Conservation (phyloP, 345 rosid species). For the Sonneratia alba region DNA sequence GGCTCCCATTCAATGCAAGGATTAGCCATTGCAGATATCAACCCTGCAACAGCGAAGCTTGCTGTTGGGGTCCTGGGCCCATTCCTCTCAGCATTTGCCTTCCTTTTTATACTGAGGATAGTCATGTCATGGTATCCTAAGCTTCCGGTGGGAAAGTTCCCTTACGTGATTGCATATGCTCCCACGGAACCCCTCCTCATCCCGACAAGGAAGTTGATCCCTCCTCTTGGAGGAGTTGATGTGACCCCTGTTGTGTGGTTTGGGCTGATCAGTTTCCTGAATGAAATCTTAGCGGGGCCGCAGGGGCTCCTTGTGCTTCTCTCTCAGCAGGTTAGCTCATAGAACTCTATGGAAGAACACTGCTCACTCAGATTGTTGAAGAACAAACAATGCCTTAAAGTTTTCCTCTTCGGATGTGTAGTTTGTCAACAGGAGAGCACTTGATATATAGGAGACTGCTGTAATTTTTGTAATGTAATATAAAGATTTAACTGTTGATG, state of each 20-base stretch:
- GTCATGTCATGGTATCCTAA: conserved; percentile 97
- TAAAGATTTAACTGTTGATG: too few species aligned
- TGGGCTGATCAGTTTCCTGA: conserved; percentile 71
- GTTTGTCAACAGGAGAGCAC: not conserved
- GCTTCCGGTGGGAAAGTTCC: conserved; percentile 76
- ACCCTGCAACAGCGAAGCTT: conserved; percentile 66
- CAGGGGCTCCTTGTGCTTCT: conserved; percentile 89
- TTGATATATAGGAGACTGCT: not conserved
- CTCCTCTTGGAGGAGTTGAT: conserved; percentile 86
- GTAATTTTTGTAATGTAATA: too few species aligned
- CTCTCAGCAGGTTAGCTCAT: conserved; percentile 54
- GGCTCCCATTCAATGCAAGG: conserved; percentile 12
- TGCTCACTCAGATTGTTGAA: not conserved
- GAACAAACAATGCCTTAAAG: not conserved
- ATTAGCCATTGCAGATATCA: conserved; percentile 47
- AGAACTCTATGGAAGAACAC: not conserved
- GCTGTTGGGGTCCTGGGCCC: conserved; percentile 66
- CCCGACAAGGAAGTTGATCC: conserved; percentile 66
- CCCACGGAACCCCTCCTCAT: conserved; percentile 79
- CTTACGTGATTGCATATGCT: conserved; percentile 78
- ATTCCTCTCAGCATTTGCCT: conserved; percentile 55
- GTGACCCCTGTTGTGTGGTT: conserved; percentile 92
- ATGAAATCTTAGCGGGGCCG: conserved; percentile 78
- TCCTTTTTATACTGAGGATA: conserved; percentile 63
- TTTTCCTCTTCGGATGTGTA: not conserved